Conservation (phyloP, 331 rosid species). For the Malus hybrid region DNA sequence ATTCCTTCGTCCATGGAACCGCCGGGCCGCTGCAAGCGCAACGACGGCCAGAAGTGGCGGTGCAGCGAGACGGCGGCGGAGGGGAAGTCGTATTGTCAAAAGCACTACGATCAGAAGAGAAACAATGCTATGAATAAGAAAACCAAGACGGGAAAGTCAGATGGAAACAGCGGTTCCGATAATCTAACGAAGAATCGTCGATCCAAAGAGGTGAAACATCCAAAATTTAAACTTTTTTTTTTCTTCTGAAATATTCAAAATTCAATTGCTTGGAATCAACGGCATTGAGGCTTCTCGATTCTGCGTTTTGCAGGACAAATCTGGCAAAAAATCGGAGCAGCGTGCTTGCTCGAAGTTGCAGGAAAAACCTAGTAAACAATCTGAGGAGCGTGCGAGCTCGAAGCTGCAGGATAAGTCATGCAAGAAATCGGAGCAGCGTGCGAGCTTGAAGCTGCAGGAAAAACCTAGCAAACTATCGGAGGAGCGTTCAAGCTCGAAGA, state of each 20-base stretch:
- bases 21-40: neutral
- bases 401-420: too few species aligned
- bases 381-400: too few species aligned
- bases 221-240: neutral
- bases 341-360: slow-evolving; percentile 47
- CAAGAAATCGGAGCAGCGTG: too few species aligned
- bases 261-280: neutral
- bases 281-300: neutral
- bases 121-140: neutral
- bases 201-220: neutral
- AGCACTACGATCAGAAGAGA: slow-evolving; percentile 23
- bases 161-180: neutral
- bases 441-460: too few species aligned
- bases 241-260: neutral
- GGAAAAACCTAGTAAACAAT: too few species aligned
- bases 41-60: slow-evolving; percentile 12
- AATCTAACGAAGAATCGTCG: neutral
- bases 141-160: slow-evolving; percentile 1
- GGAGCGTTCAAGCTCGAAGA: too few species aligned
- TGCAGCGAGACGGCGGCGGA: slow-evolving; percentile 16
- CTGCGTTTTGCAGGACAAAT: slow-evolving; percentile 21
- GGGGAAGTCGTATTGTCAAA: slow-evolving; percentile 31
- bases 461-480: too few species aligned
- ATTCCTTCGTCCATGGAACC: neutral
- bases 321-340: slow-evolving; percentile 22